Percentiles rank a stretch among this genome's conserved stretches.
Evolutionary conservation across 176 grass and related monocot species (phyloP).

Genomic region (Musa acuminata): DNA sequence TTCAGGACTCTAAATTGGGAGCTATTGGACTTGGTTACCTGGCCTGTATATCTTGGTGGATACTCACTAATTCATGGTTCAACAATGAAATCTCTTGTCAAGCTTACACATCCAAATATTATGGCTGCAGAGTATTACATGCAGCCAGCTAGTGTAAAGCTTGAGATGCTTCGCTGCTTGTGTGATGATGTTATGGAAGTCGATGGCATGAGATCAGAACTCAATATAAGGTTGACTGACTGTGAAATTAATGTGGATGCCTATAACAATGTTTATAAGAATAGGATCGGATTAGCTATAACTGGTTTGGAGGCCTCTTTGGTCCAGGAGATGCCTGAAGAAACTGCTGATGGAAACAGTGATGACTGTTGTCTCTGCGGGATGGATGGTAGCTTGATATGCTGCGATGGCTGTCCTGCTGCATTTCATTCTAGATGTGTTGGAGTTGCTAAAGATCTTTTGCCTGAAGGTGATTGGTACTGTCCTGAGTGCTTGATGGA

Average conservation of each 20-base stretch:
- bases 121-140: conserved; percentile 65
- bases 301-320: conserved; percentile 11
- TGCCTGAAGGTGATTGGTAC: conserved; percentile 89
- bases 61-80: conserved; percentile 64
- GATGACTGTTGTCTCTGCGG: conserved; percentile 84
- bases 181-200: conserved; percentile 82
- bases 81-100: conserved; percentile 46
- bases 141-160: conserved; percentile 62
- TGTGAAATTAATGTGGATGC: conserved; percentile 40
- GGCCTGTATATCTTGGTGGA: conserved; percentile 87
- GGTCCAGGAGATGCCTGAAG: conserved; percentile 31
- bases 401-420: conserved; percentile 93
- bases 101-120: conserved; percentile 63
- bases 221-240: conserved; percentile 50
- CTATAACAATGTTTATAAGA: conserved; percentile 29
- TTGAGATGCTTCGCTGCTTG: conserved; percentile 65
- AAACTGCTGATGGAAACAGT: conserved; percentile 62
- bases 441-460: conserved; percentile 71
- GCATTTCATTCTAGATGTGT: conserved; percentile 97
- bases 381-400: conserved; percentile 92
- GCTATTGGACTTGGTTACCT: conserved; percentile 80
- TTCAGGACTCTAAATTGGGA: conserved; percentile 96
- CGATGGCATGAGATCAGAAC: conserved; percentile 55
- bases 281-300: conserved; percentile 31
- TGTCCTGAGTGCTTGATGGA: conserved; percentile 76